Base-by-base conservation (phyloP, 208 protist genomes). In the Leishmania braziliensis region DNA sequence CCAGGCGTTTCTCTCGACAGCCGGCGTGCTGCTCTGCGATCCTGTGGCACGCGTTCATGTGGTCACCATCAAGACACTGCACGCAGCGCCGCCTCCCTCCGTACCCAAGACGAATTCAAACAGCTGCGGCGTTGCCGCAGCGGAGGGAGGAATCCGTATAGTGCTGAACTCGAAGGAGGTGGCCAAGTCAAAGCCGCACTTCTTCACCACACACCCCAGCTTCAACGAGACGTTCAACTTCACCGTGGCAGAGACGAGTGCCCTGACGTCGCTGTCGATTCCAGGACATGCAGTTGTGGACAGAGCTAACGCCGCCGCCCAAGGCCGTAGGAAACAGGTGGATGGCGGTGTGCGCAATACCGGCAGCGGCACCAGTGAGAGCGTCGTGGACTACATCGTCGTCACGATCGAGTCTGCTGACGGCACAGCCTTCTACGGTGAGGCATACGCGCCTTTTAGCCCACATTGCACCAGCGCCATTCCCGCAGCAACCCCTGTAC, bases 391-490 rank as follows among this genome's bases (percentile, higher is more conserved):
- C 65, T 88, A 86, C 73, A 69, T 96, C 48, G 80, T 93, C 43
- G 74, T 96, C 75, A 90, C 90, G 26, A 20, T 96, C 12, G 85
- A 91, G 65, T 91, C 92, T 20, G 85, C 56, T 12, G 83, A 88
- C 63, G 80, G 75, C 56, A 60, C 60, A 1, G 56, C 70, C 63
- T 65, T 90, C 84, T 93, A 88, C 70, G 94, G 94, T 9, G 84
- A 95, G 74, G 94, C 93, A 36, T 91, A 89, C 66, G 92, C 88
- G 69, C 93, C 91, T 46, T 97, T 97, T 88, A 89, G 88, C 0
- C 89, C 89, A 3, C 89, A 96, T 83, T 90, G 89, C 60, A 69
- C 86, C 20, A 95, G 88, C 69, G 51, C n/a, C 18, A 76, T 58
- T 20, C 78, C 84, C 1, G 77, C 82, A 10, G 50, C 77, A 5